phyloP scores from a whole-genome alignment of 495 filamentous ascomycete species.

The Penicillium mononematosum region DNA sequence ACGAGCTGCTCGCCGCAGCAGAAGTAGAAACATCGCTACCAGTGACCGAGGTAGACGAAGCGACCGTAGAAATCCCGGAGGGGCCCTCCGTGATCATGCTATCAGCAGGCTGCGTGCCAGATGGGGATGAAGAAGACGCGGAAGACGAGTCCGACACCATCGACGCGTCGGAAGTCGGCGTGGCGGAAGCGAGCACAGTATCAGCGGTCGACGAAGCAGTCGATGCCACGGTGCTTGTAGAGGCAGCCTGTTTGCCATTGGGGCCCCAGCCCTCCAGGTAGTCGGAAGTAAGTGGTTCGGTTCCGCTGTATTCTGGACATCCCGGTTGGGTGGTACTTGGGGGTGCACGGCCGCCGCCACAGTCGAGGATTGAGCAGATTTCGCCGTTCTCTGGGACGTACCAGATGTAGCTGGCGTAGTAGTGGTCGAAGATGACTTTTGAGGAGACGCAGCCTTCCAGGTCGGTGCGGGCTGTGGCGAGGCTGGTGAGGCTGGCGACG shows the following conservation, averaged over 20 bases:
- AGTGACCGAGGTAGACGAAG: conserved; percentile 10
- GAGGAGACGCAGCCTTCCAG: conserved; percentile 32
- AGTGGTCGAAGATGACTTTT: conserved; percentile 25
- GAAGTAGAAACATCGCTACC: conserved; percentile 15
- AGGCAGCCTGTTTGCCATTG: conserved; percentile 23
- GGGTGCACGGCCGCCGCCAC: conserved; percentile 63
- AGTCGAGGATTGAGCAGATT: conserved; percentile 61
- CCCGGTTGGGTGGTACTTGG: conserved; percentile 60
- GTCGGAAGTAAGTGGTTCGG: conserved; percentile 50
- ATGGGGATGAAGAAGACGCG: conserved; percentile 18
- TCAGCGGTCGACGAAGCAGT: conserved; percentile 12
- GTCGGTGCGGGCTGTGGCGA: conserved; percentile 30
- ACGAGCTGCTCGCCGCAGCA: conserved; percentile 11
- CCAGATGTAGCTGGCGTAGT: conserved; percentile 48
- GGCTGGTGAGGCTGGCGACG: conserved; percentile 19
- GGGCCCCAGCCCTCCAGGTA: conserved; percentile 45
- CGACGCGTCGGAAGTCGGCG: conserved; percentile 3
- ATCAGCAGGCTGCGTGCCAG: conserved; percentile 5
- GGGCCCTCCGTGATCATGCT: conserved; percentile 23
- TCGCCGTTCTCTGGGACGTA: conserved; percentile 58
- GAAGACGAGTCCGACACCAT: conserved; percentile 2
- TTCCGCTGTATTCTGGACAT: conserved; percentile 57
- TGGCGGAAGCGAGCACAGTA: background rate
- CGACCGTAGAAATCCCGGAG: background rate
- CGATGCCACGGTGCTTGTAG: conserved; percentile 18